Evolutionary conservation across 2,329 filamentous ascomycete genomes (phyloP).

Genomic region (Aphanocladium album): DNA sequence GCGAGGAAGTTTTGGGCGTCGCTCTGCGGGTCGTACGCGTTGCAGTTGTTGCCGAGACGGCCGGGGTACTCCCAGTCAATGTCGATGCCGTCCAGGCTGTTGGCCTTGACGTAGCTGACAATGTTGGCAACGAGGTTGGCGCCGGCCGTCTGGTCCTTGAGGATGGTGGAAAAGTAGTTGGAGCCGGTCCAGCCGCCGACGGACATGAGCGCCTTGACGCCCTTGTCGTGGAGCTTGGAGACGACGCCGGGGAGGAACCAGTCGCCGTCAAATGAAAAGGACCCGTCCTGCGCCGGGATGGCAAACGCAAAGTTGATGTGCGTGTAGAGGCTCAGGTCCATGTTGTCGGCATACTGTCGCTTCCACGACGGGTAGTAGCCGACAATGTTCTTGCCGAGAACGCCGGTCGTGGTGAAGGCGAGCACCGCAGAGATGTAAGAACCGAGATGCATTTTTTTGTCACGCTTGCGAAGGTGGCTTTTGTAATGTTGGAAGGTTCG

Average conservation of each 20-base stretch:
- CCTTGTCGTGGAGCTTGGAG: slow-evolving; percentile 1
- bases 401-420: background rate
- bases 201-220: slow-evolving; percentile 12
- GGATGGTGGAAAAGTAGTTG: slow-evolving; percentile 7
- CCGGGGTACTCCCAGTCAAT: slow-evolving; percentile 24
- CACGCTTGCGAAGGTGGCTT: too few species aligned
- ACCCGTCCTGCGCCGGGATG: slow-evolving; percentile 7
- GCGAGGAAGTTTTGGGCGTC: background rate
- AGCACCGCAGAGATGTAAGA: background rate
- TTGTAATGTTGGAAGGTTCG: too few species aligned
- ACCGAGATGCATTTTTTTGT: background rate
- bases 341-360: background rate
- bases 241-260: background rate
- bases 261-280: slow-evolving; percentile 7
- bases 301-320: slow-evolving; percentile 16
- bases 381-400: background rate
- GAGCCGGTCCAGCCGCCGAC: slow-evolving; percentile 14
- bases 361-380: slow-evolving; percentile 14
- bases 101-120: slow-evolving; percentile 17
- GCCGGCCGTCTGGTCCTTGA: background rate
- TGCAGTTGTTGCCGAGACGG: slow-evolving; percentile 8
- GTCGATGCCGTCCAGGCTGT: slow-evolving; percentile 29
- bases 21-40: background rate
- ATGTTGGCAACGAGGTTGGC: slow-evolving; percentile 1
- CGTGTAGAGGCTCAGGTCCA: slow-evolving; percentile 13